These are phyloP conservation scores for Trematosphaeria pertusa DNA, from an alignment of 2,329 filamentous ascomycete species.

Conservation along the genomic window DNA sequence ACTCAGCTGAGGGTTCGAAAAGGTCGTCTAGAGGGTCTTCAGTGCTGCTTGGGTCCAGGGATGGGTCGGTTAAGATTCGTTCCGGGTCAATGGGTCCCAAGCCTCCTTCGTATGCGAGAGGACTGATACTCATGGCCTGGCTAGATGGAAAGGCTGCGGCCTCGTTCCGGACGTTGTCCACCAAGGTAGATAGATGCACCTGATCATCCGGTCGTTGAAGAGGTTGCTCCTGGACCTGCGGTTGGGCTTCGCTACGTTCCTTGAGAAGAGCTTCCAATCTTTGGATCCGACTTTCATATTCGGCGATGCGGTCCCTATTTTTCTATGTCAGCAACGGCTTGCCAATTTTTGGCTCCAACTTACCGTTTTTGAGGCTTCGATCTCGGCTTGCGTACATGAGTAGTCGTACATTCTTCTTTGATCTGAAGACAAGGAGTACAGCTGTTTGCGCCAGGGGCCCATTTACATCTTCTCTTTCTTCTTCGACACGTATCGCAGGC, in stretches of 20 bases:
- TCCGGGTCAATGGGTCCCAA: too few relatives aligned
- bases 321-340: neutral
- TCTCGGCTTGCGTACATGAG: constrained; percentile 31
- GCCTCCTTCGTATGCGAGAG: too few relatives aligned
- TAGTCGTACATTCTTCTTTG: constrained; percentile 33
- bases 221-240: constrained; percentile 21
- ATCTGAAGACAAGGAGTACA: constrained; percentile 29
- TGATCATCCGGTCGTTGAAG: constrained; percentile 21
- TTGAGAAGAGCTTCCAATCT: constrained; percentile 30
- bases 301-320: constrained; percentile 22
- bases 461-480: constrained; percentile 33
- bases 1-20: constrained; percentile 16
- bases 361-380: constrained; percentile 32
- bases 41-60: too few relatives aligned
- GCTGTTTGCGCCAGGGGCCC: constrained; percentile 21
- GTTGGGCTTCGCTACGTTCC: constrained; percentile 28
- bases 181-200: constrained; percentile 23
- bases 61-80: too few relatives aligned
- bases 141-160: constrained; percentile 22
- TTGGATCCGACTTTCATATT: constrained; percentile 34
- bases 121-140: too few relatives aligned
- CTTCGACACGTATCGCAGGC: constrained; percentile 36
- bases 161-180: constrained; percentile 26
- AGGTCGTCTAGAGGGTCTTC: too few relatives aligned
- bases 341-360: neutral